Percentiles rank a stretch among this genome's conserved stretches.
Evolutionary conservation across 129 eudicot genomes (phyloP).

Genomic region (Tagetes erecta): DNA sequence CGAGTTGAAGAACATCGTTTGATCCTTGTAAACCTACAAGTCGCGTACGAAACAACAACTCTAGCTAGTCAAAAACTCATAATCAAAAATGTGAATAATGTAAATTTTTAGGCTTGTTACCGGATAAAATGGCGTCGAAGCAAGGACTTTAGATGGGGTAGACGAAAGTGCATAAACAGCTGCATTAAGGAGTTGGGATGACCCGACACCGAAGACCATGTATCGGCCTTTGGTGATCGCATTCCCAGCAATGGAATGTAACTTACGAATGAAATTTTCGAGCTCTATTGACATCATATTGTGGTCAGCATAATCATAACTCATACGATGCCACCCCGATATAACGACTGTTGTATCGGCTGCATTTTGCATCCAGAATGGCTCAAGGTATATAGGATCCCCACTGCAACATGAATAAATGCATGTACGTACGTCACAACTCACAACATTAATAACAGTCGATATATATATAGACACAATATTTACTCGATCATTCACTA

Average conservation of each 20-base stretch:
- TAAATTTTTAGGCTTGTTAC: slow-evolving; percentile 13
- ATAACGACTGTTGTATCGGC: neutral
- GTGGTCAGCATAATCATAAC: neutral
- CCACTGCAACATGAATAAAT: neutral
- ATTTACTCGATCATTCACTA: too few relatives aligned
- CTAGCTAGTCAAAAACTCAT: neutral
- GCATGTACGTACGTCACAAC: neutral
- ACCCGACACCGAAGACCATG: slow-evolving; percentile 56
- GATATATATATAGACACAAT: too few relatives aligned
- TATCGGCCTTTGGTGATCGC: slow-evolving; percentile 55
- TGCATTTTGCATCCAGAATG: slow-evolving; percentile 9
- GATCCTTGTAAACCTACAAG: slow-evolving; percentile 31
- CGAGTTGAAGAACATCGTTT: slow-evolving; percentile 47
- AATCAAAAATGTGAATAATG: neutral
- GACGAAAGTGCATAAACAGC: slow-evolving; percentile 64
- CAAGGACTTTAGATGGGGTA: slow-evolving; percentile 36
- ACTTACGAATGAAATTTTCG: neutral
- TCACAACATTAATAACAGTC: neutral
- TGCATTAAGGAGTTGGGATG: slow-evolving; percentile 60
- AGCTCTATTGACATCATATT: neutral
- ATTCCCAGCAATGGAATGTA: slow-evolving; percentile 26
- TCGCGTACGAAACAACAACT: neutral
- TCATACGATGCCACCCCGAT: slow-evolving; percentile 5
- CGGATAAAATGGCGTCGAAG: slow-evolving; percentile 52
- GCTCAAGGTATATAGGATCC: neutral